These are phyloP conservation scores for Penicillium bialowiezense DNA, from an alignment of 495 filamentous ascomycete species.

Conservation along the genomic window DNA sequence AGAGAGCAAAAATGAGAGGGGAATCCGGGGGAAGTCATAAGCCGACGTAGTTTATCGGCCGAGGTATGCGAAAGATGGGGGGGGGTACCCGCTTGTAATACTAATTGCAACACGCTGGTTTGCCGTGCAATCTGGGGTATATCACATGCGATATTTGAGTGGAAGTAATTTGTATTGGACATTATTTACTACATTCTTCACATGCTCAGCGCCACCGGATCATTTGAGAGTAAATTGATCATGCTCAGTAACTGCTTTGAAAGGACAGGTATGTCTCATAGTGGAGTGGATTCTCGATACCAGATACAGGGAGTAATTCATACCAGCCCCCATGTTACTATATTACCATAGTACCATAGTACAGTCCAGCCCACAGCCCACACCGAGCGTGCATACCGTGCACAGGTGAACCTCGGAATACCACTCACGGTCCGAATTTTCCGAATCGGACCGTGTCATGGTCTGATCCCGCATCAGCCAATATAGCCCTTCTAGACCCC, in stretches of 20 bases:
- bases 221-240: not conserved
- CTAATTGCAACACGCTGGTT: slow-evolving; percentile 21
- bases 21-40: slow-evolving; percentile 21
- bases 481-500: too few species aligned
- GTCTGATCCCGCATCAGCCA: not conserved
- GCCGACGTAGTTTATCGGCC: slow-evolving; percentile 33
- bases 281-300: too few species aligned
- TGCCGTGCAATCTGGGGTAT: slow-evolving; percentile 10
- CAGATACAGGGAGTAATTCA: too few species aligned
- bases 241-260: too few species aligned
- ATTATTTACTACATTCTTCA: slow-evolving; percentile 5
- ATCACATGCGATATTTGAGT: slow-evolving; percentile 8
- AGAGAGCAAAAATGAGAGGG: slow-evolving; percentile 1
- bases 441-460: slow-evolving; percentile 1
- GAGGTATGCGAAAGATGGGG: slow-evolving; percentile 22
- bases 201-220: slow-evolving; percentile 11
- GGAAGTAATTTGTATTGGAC: not conserved
- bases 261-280: too few species aligned
- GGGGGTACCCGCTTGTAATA: slow-evolving; percentile 2
- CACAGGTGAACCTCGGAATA: slow-evolving; percentile 10
- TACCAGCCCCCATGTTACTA: too few species aligned
- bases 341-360: too few species aligned
- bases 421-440: not conserved
- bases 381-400: too few species aligned
- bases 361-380: too few species aligned